These are phyloP conservation scores for Lagerstroemia speciosa DNA, from an alignment of 345 rosid species.

Conservation along the genomic window DNA sequence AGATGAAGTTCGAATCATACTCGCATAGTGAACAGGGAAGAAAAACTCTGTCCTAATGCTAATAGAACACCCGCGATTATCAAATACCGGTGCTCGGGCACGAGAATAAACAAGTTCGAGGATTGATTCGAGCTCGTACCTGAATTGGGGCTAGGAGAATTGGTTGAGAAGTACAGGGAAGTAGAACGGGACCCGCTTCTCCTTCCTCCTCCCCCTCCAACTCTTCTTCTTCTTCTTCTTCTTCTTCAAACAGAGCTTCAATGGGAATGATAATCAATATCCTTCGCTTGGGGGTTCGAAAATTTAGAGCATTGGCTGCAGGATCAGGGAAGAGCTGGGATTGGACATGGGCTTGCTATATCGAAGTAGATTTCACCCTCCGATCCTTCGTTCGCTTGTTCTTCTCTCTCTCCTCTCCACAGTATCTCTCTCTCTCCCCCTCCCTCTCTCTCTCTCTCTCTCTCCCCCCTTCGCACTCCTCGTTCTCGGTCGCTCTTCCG, in stretches of 20 bases:
- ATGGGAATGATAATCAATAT: not conserved
- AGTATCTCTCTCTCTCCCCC: constrained; percentile 5
- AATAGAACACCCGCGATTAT: not conserved
- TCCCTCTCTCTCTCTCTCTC: constrained; percentile 11
- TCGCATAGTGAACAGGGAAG: not conserved
- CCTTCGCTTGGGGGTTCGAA: not conserved
- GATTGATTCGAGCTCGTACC: constrained; percentile 1
- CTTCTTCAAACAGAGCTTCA: not conserved
- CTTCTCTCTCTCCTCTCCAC: constrained; percentile 10
- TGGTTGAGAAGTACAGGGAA: not conserved
- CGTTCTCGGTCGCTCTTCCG: constrained; percentile 7
- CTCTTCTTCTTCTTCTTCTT: not conserved
- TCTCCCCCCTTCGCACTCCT: constrained; percentile 6
- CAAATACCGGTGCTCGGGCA: not conserved
- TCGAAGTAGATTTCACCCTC: constrained; percentile 11
- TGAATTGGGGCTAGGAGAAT: not conserved
- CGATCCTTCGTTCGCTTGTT: constrained; percentile 19
- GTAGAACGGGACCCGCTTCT: not conserved
- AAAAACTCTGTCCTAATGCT: not conserved
- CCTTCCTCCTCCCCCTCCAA: not conserved
- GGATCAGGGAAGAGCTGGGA: not conserved
- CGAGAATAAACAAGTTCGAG: not conserved
- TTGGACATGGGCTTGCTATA: constrained; percentile 1
- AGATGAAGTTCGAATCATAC: not conserved
- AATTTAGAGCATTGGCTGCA: not conserved